Percentiles rank a stretch among this genome's conserved stretches.
Evolutionary conservation across 2,329 filamentous ascomycete genomes (phyloP).

Genomic region (Pseudocercospora macadamiae): DNA sequence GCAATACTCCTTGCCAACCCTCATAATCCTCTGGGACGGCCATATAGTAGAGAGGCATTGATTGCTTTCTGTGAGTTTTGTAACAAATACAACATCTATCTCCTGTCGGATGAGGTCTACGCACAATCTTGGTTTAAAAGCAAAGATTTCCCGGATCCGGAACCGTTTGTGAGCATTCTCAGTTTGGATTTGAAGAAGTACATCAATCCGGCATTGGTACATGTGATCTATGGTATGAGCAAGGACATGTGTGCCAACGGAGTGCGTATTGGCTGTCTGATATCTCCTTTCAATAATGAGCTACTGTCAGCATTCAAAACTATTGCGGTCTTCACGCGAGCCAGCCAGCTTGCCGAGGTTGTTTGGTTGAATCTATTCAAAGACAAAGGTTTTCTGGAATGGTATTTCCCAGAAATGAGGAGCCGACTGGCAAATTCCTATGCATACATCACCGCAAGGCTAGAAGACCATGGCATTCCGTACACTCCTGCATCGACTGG

Average conservation of each 20-base stretch:
- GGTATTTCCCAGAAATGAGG: constrained; percentile 8
- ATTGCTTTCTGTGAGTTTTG: constrained; percentile 5
- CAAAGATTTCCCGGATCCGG: not conserved
- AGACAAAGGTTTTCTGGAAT: constrained; percentile 1
- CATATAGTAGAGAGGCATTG: constrained; percentile 6
- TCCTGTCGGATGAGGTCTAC: constrained; percentile 14
- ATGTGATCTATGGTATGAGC: constrained; percentile 12
- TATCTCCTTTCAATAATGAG: constrained; percentile 9
- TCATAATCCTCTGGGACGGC: constrained; percentile 33
- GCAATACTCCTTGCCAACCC: constrained; percentile 10
- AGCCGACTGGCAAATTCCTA: constrained; percentile 1
- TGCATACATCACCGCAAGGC: constrained; percentile 1
- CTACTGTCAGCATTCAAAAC: constrained; percentile 11
- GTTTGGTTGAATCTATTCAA: constrained; percentile 7
- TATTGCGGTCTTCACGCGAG: constrained; percentile 4
- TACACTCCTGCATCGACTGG: constrained; percentile 5
- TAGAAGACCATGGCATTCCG: not conserved
- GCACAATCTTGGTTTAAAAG: constrained; percentile 5
- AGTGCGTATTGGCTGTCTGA: constrained; percentile 5
- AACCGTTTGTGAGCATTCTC: constrained; percentile 1
- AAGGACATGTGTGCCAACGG: constrained; percentile 11
- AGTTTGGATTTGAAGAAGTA: constrained; percentile 5
- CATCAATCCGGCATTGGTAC: constrained; percentile 9
- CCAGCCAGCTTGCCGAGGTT: constrained; percentile 11
- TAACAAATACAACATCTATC: constrained; percentile 9